Evolutionary conservation across 2,329 filamentous ascomycete species (phyloP).

Genomic region (Aaosphaeria pasadenensis): DNA sequence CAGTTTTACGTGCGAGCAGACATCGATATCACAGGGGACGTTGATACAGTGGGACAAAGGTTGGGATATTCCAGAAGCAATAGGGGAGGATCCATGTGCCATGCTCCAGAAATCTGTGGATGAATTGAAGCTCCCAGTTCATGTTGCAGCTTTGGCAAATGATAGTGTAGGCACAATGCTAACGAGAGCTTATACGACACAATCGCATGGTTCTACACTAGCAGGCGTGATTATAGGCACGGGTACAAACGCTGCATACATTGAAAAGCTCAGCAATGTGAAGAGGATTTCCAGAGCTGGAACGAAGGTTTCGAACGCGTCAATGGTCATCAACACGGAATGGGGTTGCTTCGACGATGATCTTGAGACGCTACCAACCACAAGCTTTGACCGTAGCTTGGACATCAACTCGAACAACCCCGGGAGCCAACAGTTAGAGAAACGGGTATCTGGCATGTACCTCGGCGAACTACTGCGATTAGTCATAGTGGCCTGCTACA

Average conservation of each 20-base stretch:
- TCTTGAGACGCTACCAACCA: constrained; percentile 77
- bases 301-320: constrained; percentile 53
- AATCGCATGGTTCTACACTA: no score
- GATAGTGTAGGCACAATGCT: no score
- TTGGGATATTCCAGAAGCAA: no score
- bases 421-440: constrained; percentile 94
- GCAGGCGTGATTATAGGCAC: constrained; percentile 87
- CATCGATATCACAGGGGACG: no score
- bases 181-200: no score
- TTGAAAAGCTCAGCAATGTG: constrained; percentile 79
- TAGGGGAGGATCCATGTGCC: no score
- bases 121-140: no score
- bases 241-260: constrained; percentile 90
- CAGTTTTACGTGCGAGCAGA: no score
- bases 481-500: constrained; percentile 45
- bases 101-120: no score
- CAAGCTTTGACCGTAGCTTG: constrained; percentile 71
- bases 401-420: constrained; percentile 79
- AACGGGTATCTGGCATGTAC: constrained; percentile 94
- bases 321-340: constrained; percentile 94
- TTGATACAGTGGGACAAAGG: no score
- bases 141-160: no score
- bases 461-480: constrained; percentile 83
- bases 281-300: constrained; percentile 59
- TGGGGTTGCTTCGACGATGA: constrained; percentile 96